A percentile compares a stretch with the other conserved stretches of the same genome.
Evolutionary conservation across 805 yeast species (phyloP).

Genomic region (Candida stauntonica): DNA sequence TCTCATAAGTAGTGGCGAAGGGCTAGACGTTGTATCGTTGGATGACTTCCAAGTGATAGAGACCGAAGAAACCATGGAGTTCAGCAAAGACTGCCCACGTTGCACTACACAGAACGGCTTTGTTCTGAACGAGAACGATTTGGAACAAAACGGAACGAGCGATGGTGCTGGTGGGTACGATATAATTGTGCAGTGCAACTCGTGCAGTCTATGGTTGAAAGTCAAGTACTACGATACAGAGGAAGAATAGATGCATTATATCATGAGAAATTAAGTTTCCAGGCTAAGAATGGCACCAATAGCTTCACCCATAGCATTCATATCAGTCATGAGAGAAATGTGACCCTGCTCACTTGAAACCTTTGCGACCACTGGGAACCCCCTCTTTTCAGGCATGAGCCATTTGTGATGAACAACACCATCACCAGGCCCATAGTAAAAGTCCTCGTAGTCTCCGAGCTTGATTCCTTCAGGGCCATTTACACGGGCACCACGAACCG

Average conservation of each 20-base stretch:
- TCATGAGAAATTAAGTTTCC: slow-evolving; percentile 3
- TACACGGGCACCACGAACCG: slow-evolving; percentile 77
- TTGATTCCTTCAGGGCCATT: slow-evolving; percentile 55
- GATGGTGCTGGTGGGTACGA: slow-evolving; percentile 53
- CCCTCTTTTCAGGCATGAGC: slow-evolving; percentile 73
- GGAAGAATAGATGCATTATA: slow-evolving; percentile 12
- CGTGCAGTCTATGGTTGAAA: slow-evolving; percentile 84
- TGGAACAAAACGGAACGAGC: slow-evolving; percentile 47
- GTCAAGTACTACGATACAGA: slow-evolving; percentile 58
- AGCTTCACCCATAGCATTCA: slow-evolving; percentile 68
- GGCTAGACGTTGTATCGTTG: slow-evolving; percentile 62
- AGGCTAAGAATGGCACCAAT: slow-evolving; percentile 44
- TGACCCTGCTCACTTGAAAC: slow-evolving; percentile 68
- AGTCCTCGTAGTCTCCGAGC: slow-evolving; percentile 69
- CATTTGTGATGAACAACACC: slow-evolving; percentile 85
- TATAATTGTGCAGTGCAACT: slow-evolving; percentile 71
- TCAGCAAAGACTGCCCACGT: slow-evolving; percentile 60
- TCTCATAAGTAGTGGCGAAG: slow-evolving; percentile 48
- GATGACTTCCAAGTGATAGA: slow-evolving; percentile 51
- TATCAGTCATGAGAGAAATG: slow-evolving; percentile 72
- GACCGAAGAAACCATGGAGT: slow-evolving; percentile 34
- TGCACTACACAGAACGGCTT: slow-evolving; percentile 55
- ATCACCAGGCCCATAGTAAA: slow-evolving; percentile 87
- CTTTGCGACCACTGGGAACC: slow-evolving; percentile 69
- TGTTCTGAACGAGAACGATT: slow-evolving; percentile 52